phyloP scores from a whole-genome alignment of 139 green algal genomes.

The Desmodesmus armatus region DNA sequence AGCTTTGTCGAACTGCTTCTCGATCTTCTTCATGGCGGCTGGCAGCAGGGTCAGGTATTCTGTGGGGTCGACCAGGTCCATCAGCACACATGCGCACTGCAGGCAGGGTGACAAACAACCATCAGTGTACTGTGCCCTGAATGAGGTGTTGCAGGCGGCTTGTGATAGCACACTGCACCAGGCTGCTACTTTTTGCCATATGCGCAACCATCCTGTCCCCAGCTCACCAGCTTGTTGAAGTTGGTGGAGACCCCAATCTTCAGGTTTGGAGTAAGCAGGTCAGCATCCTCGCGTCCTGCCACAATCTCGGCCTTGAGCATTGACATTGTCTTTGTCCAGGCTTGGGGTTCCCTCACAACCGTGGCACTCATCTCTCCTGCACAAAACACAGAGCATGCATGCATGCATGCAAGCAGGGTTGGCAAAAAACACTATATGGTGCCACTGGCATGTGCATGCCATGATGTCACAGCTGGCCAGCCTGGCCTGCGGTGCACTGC shows the following conservation, averaged over 20 bases:
- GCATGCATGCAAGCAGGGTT: too few species aligned
- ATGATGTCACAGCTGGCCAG: too few species aligned
- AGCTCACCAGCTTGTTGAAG: slow-evolving; percentile 52
- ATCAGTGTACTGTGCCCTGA: too few species aligned
- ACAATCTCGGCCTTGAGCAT: slow-evolving; percentile 22
- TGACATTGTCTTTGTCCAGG: slow-evolving; percentile 3
- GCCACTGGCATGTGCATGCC: too few species aligned
- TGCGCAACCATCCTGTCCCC: too few species aligned
- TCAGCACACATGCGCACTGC: slow-evolving; percentile 21
- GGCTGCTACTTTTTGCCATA: too few species aligned
- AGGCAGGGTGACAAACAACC: too few species aligned
- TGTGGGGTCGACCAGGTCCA: slow-evolving; percentile 32
- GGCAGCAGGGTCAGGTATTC: slow-evolving; percentile 23
- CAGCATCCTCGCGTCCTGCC: not conserved
- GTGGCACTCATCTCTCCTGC: slow-evolving; percentile 56
- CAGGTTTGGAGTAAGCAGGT: slow-evolving; percentile 7
- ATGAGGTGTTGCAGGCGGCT: too few species aligned
- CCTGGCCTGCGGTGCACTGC: too few species aligned
- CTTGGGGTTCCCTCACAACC: slow-evolving; percentile 33
- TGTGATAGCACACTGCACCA: too few species aligned
- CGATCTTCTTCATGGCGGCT: not conserved
- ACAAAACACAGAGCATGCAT: too few species aligned
- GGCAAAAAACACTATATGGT: too few species aligned
- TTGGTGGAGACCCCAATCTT: slow-evolving; percentile 39
- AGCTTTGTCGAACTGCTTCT: slow-evolving; percentile 27